phyloP scores from a whole-genome alignment of 768 basidiomycete genomes.

The Amanita rubescens region DNA sequence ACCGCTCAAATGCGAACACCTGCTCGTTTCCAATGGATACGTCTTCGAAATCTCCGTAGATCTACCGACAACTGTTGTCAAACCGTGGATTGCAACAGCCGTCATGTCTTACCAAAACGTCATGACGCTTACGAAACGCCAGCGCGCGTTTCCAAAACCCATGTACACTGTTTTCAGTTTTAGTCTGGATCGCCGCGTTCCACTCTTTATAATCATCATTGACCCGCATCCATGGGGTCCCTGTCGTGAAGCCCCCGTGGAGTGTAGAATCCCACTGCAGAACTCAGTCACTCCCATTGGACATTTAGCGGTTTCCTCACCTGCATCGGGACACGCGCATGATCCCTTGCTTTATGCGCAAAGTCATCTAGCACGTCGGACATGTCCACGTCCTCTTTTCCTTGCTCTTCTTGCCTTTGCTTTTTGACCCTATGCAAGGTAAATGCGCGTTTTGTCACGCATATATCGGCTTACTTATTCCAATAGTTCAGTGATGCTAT shows the following conservation, averaged over 20 bases:
- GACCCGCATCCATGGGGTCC: conserved; percentile 67
- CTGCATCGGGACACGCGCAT: conserved; percentile 66
- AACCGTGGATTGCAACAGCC: background rate
- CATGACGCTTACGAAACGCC: conserved; percentile 41
- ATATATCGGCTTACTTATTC: conserved; percentile 35
- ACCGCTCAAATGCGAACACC: conserved; percentile 49
- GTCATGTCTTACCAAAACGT: conserved; percentile 39
- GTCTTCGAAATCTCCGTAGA: conserved; percentile 54
- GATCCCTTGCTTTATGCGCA: conserved; percentile 61
- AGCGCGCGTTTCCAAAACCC: conserved; percentile 57
- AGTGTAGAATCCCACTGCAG: conserved; percentile 46
- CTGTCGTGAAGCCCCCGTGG: conserved; percentile 60
- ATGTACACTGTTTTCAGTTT: conserved; percentile 44
- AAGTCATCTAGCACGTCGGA: conserved; percentile 50
- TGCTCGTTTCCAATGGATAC: conserved; percentile 37
- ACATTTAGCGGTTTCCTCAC: conserved; percentile 19
- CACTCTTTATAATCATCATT: conserved; percentile 58
- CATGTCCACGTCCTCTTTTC: conserved; percentile 45
- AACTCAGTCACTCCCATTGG: background rate
- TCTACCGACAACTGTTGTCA: conserved; percentile 22
- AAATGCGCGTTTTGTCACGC: background rate
- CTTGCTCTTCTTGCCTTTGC: conserved; percentile 27
- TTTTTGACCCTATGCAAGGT: conserved; percentile 27
- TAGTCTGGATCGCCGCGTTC: conserved; percentile 45
- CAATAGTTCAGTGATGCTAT: conserved; percentile 56